A percentile compares a stretch with the other conserved stretches of the same genome.
phyloP scores from a whole-genome alignment of 2,329 filamentous ascomycete genomes.

The Rhexocercosporidium sp. region DNA sequence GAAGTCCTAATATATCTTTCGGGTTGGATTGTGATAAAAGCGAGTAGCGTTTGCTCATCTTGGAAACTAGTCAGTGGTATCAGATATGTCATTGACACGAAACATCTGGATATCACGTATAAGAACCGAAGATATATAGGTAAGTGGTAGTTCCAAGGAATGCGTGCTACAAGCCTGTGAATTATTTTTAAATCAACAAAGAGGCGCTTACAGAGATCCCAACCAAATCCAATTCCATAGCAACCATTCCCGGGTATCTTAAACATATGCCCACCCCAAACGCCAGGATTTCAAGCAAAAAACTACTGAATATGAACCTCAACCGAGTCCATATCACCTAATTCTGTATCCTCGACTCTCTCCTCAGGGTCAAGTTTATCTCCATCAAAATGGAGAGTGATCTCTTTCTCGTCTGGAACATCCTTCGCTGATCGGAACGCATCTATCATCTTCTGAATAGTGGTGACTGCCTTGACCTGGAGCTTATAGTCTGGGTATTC shows the following conservation, averaged over 20 bases:
- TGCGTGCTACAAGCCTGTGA: background rate
- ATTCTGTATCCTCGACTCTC: constrained; percentile 69
- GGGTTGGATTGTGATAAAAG: no score
- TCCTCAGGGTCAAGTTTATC: constrained; percentile 67
- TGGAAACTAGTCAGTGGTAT: no score
- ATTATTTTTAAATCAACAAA: background rate
- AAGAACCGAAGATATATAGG: no score
- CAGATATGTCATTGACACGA: no score
- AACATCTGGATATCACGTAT: no score
- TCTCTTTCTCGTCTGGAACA: constrained; percentile 55
- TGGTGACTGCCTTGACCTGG: constrained; percentile 59
- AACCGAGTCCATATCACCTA: constrained; percentile 75
- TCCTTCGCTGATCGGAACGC: constrained; percentile 62
- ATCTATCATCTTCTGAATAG: constrained; percentile 64
- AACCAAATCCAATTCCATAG: background rate
- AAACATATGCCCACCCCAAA: constrained; percentile 12
- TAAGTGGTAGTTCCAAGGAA: background rate
- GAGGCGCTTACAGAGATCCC: background rate
- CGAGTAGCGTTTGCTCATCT: no score
- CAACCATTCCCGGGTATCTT: constrained; percentile 30
- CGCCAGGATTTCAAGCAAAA: constrained; percentile 19
- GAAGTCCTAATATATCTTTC: no score
- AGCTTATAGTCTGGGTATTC: constrained; percentile 56
- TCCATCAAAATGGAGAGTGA: constrained; percentile 77
- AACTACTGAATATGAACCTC: constrained; percentile 60